Evolutionary conservation across 2,329 filamentous ascomycete genomes (phyloP), one percentile per base, ranked within the genome.

Genomic region (Phialophora tarda): DNA sequence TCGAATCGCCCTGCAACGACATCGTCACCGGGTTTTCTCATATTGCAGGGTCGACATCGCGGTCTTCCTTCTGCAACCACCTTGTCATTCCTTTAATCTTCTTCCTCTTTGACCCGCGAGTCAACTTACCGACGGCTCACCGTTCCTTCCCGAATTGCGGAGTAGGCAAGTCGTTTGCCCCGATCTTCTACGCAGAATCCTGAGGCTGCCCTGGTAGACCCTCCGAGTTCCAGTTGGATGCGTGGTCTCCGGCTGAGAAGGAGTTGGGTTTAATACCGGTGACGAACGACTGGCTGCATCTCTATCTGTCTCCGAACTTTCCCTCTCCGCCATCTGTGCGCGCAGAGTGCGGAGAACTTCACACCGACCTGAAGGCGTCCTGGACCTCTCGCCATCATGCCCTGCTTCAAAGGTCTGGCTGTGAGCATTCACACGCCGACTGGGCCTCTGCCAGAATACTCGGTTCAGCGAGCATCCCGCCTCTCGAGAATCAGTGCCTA

Each of bases 381-480:
- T 62, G 32, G 28, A 57, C 47, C 51, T 21, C 24, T 47, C 30
- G 53, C 54, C 65, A 66, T 14, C 56, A 91, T 91, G 95, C 95
- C 95, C 83, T 98, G 93, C 88, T 99, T 98, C 84, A 96, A 98
- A 84, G 95, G 95, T 81, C 93, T 99, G 82, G 94, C 95, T 75
- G 94, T 98, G 78, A 96, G 92, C 86, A 96, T 98, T 79, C 95
- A 99, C 82, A 88, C 87, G 53, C 86, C 92, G 73, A 84, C 86
- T 73, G 88, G 88, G 53, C 93, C 95, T 72, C 88, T 99, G 72
- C 85, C 93, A 69, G 95, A 99, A 81, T 90, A 96, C 82, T 94
- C 93, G 75, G 91, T 98, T 74, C 94, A 98, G 82, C 95, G 93
- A 78, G 92, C 97, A 80, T 93, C 92, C 65, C 90, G 92, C 74